A percentile compares a stretch with the other conserved stretches of the same genome.
Conservation (phyloP, 2,329 filamentous ascomycete genomes). For the Fusarium praegraminearum region DNA sequence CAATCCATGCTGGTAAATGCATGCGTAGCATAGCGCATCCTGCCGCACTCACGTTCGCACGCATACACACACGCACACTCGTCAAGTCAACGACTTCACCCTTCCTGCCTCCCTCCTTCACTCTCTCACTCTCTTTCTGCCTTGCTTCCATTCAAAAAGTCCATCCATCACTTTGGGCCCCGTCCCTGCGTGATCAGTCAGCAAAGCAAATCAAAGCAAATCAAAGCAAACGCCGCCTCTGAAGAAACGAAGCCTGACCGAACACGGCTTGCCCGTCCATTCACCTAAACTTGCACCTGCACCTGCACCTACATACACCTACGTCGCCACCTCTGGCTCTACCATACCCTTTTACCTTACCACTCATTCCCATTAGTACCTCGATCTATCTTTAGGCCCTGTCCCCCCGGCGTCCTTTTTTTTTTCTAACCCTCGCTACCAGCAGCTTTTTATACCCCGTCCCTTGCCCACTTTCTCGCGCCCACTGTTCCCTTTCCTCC, state of each 20-base stretch:
- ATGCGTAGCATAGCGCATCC: slow-evolving; percentile 47
- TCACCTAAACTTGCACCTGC: slow-evolving; percentile 18
- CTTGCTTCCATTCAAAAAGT: slow-evolving; percentile 13
- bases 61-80: slow-evolving; percentile 17
- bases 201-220: slow-evolving; percentile 25
- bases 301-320: slow-evolving; percentile 42
- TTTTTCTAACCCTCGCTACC: slow-evolving; percentile 40
- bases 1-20: slow-evolving; percentile 48
- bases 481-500: slow-evolving; percentile 45
- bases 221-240: slow-evolving; percentile 16
- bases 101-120: slow-evolving; percentile 14
- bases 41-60: slow-evolving; percentile 33
- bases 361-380: slow-evolving; percentile 39
- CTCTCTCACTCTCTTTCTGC: slow-evolving; percentile 18
- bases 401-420: slow-evolving; percentile 39
- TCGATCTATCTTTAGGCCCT: slow-evolving; percentile 45
- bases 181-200: slow-evolving; percentile 36
- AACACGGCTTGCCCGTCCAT: slow-evolving; percentile 37
- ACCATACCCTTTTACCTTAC: slow-evolving; percentile 16
- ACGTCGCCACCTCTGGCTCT: slow-evolving; percentile 42
- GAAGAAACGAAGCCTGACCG: slow-evolving; percentile 30
- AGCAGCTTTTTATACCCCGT: slow-evolving; percentile 49
- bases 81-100: slow-evolving; percentile 20
- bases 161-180: slow-evolving; percentile 5
- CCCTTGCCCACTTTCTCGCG: slow-evolving; percentile 47